A percentile compares a stretch with the other conserved stretches of the same genome.
Evolutionary conservation across 257 asterid genomes (phyloP).

Genomic region (Solanum megistacrolobum): DNA sequence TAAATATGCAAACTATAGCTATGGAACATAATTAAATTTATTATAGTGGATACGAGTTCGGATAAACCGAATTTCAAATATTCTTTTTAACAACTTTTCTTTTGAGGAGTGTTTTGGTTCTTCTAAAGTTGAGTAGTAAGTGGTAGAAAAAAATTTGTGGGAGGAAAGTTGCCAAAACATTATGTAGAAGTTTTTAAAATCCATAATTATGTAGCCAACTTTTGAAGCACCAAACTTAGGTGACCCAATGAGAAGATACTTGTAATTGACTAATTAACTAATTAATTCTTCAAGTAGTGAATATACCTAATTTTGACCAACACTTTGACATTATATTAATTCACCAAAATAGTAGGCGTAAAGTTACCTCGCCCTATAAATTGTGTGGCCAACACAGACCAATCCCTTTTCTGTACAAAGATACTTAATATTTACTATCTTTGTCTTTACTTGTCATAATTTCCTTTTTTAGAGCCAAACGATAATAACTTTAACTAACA

Average conservation of each 20-base stretch:
- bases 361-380: not conserved
- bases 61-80: not conserved
- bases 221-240: not conserved
- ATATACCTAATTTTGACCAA: conserved; percentile 7
- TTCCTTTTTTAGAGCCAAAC: no score
- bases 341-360: not conserved
- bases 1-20: no score
- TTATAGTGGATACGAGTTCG: no score
- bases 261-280: not conserved
- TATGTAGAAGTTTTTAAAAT: not conserved
- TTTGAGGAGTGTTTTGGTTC: not conserved
- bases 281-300: conserved; percentile 9
- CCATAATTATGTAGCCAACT: not conserved
- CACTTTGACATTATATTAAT: not conserved
- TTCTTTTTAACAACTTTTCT: not conserved
- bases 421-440: not conserved
- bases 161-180: not conserved
- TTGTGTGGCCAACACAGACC: not conserved
- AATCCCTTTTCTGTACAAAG: not conserved
- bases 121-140: not conserved
- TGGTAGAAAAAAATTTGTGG: not conserved
- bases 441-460: no score
- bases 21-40: no score
- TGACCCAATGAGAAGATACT: not conserved
- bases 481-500: no score